Conservation (phyloP, 306 rosid species). For the Cicer judaicum region DNA sequence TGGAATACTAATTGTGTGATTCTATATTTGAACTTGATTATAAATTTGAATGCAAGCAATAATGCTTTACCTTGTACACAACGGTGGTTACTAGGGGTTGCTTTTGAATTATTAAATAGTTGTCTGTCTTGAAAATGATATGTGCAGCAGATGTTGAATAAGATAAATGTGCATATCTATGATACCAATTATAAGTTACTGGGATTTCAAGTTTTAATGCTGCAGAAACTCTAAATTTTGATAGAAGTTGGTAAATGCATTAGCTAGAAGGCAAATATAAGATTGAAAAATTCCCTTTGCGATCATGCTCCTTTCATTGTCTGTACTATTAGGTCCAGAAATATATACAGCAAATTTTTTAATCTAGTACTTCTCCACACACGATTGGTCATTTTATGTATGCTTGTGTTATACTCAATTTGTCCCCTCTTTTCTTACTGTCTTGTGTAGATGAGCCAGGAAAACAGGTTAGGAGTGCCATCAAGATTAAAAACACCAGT, state of each 20-base stretch:
- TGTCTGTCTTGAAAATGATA: constrained; percentile 1
- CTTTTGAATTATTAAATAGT: constrained; percentile 7
- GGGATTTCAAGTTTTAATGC: constrained; percentile 22
- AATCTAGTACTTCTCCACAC: constrained; percentile 1
- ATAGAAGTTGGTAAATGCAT: background rate
- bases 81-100: constrained; percentile 3
- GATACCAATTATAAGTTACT: constrained; percentile 12
- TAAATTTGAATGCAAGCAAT: background rate
- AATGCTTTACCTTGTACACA: constrained; percentile 10
- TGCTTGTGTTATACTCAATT: constrained; percentile 5
- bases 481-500: constrained; percentile 88
- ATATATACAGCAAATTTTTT: background rate
- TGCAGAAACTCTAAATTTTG: constrained; percentile 7
- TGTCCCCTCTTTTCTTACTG: constrained; percentile 3
- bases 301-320: constrained; percentile 2
- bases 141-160: constrained; percentile 2
- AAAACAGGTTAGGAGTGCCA: constrained; percentile 95
- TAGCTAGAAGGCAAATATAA: background rate
- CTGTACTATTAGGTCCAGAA: constrained; percentile 6
- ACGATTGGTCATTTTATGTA: constrained; percentile 24
- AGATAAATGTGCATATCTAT: background rate
- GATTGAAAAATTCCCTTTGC: constrained; percentile 11
- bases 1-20: background rate
- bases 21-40: background rate
- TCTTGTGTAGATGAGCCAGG: constrained; percentile 86